A percentile compares a stretch with the other conserved stretches of the same genome.
These are phyloP conservation scores for Alopecurus myosuroides DNA, from an alignment of 176 grass and related monocot genomes.

Conservation along the genomic window DNA sequence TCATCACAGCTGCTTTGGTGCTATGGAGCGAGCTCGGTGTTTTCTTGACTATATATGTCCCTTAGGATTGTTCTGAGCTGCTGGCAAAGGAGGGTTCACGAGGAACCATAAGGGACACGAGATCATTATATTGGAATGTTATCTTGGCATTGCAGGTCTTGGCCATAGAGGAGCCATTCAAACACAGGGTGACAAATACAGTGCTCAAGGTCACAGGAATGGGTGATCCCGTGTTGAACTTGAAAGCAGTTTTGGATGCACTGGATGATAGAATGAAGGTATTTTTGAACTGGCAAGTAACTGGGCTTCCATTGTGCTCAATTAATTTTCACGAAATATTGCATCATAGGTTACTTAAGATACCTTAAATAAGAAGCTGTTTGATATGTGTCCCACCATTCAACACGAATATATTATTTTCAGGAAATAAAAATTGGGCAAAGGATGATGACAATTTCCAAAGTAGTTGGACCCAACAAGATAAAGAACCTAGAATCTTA, in stretches of 20 bases:
- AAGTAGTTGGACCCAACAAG: constrained; percentile 86
- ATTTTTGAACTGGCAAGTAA: background rate
- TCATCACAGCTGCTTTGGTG: too few relatives aligned
- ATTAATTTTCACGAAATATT: background rate
- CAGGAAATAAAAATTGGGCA: constrained; percentile 91
- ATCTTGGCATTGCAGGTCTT: constrained; percentile 45
- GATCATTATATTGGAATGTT: constrained; percentile 18
- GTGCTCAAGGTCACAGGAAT: constrained; percentile 99
- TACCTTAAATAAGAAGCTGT: background rate
- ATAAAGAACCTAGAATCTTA: too few relatives aligned
- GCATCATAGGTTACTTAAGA: background rate
- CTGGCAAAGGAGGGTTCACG: constrained; percentile 85
- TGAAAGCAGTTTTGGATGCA: constrained; percentile 84
- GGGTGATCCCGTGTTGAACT: constrained; percentile 93
- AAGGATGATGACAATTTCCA: constrained; percentile 99
- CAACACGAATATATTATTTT: background rate
- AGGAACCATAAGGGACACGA: constrained; percentile 77
- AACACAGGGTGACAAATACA: constrained; percentile 84
- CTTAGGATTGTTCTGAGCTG: constrained; percentile 80
- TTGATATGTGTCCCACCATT: background rate
- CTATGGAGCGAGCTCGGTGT: background rate
- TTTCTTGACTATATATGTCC: constrained; percentile 51
- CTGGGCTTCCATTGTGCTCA: background rate
- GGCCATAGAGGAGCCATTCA: constrained; percentile 86
- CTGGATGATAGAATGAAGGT: constrained; percentile 88